phyloP scores from a whole-genome alignment of 352 stramenopile species.

The Globisporangium parvum region DNA sequence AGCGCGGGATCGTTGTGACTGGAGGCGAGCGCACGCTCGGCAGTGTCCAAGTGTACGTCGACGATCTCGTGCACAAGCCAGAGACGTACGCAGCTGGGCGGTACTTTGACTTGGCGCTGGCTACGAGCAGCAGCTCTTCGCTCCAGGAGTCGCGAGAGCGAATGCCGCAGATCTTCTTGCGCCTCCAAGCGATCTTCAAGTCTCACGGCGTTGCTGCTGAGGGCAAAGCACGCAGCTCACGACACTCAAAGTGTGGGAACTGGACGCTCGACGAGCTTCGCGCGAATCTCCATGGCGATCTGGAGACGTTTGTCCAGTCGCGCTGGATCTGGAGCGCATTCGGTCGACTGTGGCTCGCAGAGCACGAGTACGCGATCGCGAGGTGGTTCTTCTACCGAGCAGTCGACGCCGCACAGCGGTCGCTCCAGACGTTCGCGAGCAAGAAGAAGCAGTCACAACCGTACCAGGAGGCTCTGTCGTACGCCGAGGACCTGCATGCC shows the following conservation, averaged over 20 bases:
- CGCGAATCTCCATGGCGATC: constrained; percentile 39
- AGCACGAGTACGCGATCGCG: constrained; percentile 41
- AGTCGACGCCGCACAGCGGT: background rate
- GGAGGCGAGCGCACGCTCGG: constrained; percentile 24
- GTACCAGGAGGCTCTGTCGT: background rate
- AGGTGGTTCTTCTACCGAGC: constrained; percentile 41
- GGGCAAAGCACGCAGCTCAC: background rate
- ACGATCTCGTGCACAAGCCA: constrained; percentile 26
- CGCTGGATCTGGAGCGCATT: constrained; percentile 64
- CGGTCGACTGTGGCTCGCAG: constrained; percentile 24
- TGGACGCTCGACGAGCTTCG: constrained; percentile 40
- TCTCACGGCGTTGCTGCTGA: background rate
- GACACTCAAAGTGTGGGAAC: constrained; percentile 24
- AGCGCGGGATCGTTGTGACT: constrained; percentile 9
- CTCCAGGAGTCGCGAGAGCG: background rate
- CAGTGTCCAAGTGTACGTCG: constrained; percentile 29
- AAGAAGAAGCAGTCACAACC: background rate
- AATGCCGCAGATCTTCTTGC: constrained; percentile 10
- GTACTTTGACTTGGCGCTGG: constrained; percentile 9
- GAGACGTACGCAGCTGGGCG: constrained; percentile 15
- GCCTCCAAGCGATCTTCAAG: constrained; percentile 12
- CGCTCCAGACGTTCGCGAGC: background rate
- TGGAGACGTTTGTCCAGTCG: constrained; percentile 35
- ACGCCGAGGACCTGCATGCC: constrained; percentile 24
- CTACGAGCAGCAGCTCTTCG: background rate